Base-by-base conservation (phyloP, 2,329 filamentous ascomycete species). In the Ophiostoma ips region DNA sequence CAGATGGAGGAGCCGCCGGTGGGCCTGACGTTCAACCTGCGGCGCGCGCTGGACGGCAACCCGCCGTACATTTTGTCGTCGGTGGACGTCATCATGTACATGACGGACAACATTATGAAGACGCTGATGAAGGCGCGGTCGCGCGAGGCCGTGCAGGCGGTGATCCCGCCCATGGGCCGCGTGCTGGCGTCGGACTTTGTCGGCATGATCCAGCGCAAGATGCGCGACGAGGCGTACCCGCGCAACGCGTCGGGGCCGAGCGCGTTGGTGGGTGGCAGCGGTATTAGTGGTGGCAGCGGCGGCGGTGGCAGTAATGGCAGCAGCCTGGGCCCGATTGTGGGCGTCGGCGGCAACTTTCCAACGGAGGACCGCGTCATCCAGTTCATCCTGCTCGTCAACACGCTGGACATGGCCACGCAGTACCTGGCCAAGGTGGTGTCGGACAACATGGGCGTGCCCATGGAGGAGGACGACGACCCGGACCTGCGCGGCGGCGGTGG, bases 51-150 rank as follows among this genome's bases (percentile, higher is more conserved):
- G 40, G 48, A 47, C 41, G 79, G 81, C 52, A 87, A 88, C 58
- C 77, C 87, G 3, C 92, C 92, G 1, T 94, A 87, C 61, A 95
- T 98, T 59, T 90, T 92, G 40, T 88, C 89, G 2, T 89, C 90
- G 0, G 89, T 98, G 9, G 92, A 98, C 68, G 92, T 95, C 67
- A 88, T 96, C 61, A 96, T 98, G 90, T 98, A 96, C 66, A 95
- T 98, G 58, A 86, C 95, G 62, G 94, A 94, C 62, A 83, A 90
- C 47, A 84, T 96, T 33, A 73, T 96, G 8, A 84, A 94, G 56
- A 83, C 90, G 56, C 85, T 87, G 0, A 71, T 96, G 19, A 83
- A 86, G 0, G 96, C 94, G 0, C 87, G 85, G 2, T 89, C 95
- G 62, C 74, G 81, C 57, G 75, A 82, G 16, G 81, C 95, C 3